Evolutionary conservation across 306 rosid species (phyloP).

Genomic region (Prinsepia uniflora): DNA sequence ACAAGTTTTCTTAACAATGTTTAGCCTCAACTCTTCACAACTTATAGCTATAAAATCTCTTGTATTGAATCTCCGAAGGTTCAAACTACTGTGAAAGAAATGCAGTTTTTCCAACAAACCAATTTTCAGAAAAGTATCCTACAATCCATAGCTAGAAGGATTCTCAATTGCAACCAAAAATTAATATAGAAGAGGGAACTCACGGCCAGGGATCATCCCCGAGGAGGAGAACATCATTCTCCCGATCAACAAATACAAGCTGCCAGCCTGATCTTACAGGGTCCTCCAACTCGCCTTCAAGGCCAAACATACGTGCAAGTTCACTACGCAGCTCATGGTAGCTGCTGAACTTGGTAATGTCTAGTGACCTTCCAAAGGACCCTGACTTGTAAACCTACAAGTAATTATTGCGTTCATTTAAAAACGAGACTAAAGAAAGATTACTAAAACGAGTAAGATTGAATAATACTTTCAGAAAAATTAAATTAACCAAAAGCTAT

Average conservation of each 20-base stretch:
- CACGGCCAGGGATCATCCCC: constrained; percentile 75
- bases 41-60: not conserved
- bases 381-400: constrained; percentile 54
- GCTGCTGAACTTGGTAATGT: constrained; percentile 73
- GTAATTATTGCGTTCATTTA: not conserved
- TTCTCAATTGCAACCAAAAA: not conserved
- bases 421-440: not conserved
- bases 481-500: not conserved
- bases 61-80: not conserved
- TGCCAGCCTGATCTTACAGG: constrained; percentile 99
- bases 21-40: not conserved
- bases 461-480: not conserved
- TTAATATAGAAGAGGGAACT: constrained; percentile 23
- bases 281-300: constrained; percentile 85
- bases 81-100: not conserved
- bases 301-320: constrained; percentile 83
- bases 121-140: not conserved
- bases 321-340: constrained; percentile 79
- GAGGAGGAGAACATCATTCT: constrained; percentile 88
- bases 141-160: not conserved
- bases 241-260: constrained; percentile 98
- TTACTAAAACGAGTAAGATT: not conserved
- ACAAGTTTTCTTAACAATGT: constrained; percentile 1
- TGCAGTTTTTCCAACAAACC: not conserved
- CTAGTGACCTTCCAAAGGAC: constrained; percentile 60